Base-by-base conservation (phyloP, 2,329 filamentous ascomycete genomes). In the Apiospora aurea region DNA sequence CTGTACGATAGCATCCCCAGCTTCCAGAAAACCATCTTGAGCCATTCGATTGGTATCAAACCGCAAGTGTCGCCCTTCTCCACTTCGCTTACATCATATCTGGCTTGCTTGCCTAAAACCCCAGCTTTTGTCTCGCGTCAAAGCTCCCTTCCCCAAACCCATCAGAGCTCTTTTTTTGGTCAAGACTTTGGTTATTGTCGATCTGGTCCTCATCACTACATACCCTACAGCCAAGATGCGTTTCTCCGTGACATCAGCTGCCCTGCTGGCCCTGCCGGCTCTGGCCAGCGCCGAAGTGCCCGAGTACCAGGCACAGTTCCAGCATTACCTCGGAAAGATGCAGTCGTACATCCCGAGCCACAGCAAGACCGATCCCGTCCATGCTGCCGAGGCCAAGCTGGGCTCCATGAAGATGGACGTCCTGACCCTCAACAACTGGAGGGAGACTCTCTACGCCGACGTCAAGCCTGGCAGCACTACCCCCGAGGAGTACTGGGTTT, bases 401-500 rank as follows among this genome's bases (percentile, higher is more conserved):
- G 88, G 86, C 2, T 80, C 82, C 66, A 82, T 83, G 74, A 85
- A 87, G 67, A 83, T 92, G 74, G 83, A 88, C 80, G 80, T 87
- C 69, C 81, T 96, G 76, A 91, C 90, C 6, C 85, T 94, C 72
- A 84, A 90, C 75, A 92, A 92, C 86, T 94, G 93, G 92, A 89
- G 91, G 81, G 83, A 91, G 38, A 89, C 90, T 2, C 85, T 96
- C 73, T 91, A 89, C 79, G 84, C 85, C 69, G 88, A 90, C 43
- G 89, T 92, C 72, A 85, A 89, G 73, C 82, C 89, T 11, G 88
- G 82, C 41, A 87, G 88, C 74, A 88, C 88, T 14, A 87, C 83
- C 10, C 91, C 93, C 6, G 91, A 92, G 82, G 91, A 94, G 82
- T 95, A 92, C 92, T 91, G 93, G 86, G 85, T 96, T 73, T 87